Base-by-base conservation (phyloP, 2,329 filamentous ascomycete genomes). In the Sporothrix luriei region DNA sequence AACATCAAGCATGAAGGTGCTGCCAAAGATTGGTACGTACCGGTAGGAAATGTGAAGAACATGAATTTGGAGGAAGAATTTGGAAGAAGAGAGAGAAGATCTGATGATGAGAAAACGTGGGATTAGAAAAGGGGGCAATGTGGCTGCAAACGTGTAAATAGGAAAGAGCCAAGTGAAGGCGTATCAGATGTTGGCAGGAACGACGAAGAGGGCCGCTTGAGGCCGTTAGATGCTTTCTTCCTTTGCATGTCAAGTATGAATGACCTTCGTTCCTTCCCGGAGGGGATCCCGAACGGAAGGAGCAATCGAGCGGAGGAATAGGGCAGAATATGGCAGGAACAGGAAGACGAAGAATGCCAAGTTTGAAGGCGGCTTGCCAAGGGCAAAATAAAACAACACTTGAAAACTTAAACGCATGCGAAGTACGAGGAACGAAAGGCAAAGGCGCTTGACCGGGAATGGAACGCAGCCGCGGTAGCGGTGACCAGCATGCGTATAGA, bases 181-280 rank as follows among this genome's bases (percentile, higher is more conserved):
- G 21, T 40, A 61, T 46, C 57, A 62, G 57, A 46, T 26, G 61
- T 16, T 24, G 61, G 61, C 43, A 64, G 61, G 43, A 64, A n/a
- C 61, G 24, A 49, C 33, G 24, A 33, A 48, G 43, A 33, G 61
- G 24, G 24, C 14, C 21, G n/a, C 13, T 29, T 46, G 6, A 43
- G 10, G 40, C 1, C 40, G 13, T 11, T 43, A 43, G 40, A 33
- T 7, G 4, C 6, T 33, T 33, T 33, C n/a, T n/a, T 33, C 33
- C n/a, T n/a, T 33, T 33, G 33, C 33, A 16, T 16, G 46, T 49
- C 4, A 46, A 14, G 38, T 61, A 46, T 62, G 57, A 16, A 26
- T 26, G 38, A 26, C 57, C n/a, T 13, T 62, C 21, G 57, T 46
- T 62, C 57, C 38, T 62, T 46, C 57, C 38, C 38, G 13, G 57